These are phyloP conservation scores for Lumnitzera littorea DNA, from an alignment of 345 rosid species.

Conservation along the genomic window DNA sequence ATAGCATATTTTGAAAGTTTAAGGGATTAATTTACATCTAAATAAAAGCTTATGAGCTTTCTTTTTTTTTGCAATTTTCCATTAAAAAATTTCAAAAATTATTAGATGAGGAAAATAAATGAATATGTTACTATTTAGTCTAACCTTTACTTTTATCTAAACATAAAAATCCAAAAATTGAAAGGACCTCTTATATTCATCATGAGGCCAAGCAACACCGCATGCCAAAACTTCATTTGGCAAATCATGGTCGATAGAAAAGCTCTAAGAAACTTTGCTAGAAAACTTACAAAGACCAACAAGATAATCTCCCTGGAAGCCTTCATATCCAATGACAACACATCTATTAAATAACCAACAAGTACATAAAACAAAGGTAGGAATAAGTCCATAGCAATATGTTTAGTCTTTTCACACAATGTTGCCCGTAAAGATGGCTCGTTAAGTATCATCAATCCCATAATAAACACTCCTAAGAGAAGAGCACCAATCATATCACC, in stretches of 20 bases:
- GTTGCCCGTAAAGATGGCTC: constrained; percentile 27
- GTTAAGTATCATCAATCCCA: constrained; percentile 19
- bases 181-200: constrained; percentile 13
- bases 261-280: constrained; percentile 1
- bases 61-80: too few relatives aligned
- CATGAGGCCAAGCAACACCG: constrained; percentile 12
- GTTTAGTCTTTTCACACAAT: constrained; percentile 17
- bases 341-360: constrained; percentile 1
- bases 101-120: too few relatives aligned
- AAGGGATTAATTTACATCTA: too few relatives aligned
- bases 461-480: constrained; percentile 6
- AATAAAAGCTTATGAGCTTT: too few relatives aligned
- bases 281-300: neutral
- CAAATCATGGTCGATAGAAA: neutral
- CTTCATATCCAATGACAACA: neutral
- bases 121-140: neutral
- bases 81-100: too few relatives aligned
- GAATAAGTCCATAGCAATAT: constrained; percentile 14
- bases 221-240: neutral
- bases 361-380: constrained; percentile 17
- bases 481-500: constrained; percentile 9
- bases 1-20: too few relatives aligned
- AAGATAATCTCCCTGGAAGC: neutral
- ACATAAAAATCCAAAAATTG: neutral
- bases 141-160: neutral